phyloP scores from a whole-genome alignment of 177 flowering plant genomes.

The Vitis hybrid region DNA sequence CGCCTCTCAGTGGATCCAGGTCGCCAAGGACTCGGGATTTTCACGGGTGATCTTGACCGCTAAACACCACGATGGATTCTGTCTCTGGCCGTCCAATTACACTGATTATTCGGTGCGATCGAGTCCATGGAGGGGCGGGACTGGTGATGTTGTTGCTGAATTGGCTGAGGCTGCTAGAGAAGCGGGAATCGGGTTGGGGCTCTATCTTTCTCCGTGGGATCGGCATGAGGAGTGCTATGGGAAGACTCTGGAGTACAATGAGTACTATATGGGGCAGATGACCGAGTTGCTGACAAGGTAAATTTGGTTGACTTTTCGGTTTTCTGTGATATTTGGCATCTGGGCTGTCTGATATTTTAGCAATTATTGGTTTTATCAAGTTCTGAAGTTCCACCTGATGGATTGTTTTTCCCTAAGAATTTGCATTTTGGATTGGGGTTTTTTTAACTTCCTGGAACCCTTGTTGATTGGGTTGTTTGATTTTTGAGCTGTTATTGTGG shows the following conservation, averaged over 20 bases:
- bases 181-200: conserved; percentile 63
- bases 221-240: conserved; percentile 82
- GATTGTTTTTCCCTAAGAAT: no score
- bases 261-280: conserved; percentile 88
- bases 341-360: neutral
- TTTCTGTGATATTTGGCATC: neutral
- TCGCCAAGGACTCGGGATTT: conserved; percentile 75
- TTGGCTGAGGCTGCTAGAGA: conserved; percentile 65
- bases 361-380: no score
- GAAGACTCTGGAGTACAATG: conserved; percentile 78
- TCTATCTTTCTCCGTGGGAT: conserved; percentile 98
- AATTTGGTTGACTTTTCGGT: neutral
- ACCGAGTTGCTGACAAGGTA: conserved; percentile 89
- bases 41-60: conserved; percentile 72
- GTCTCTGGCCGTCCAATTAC: conserved; percentile 84
- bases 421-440: no score
- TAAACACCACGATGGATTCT: conserved; percentile 97
- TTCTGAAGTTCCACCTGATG: no score
- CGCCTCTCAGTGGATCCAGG: conserved; percentile 77
- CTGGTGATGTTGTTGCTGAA: conserved; percentile 78
- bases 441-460: no score
- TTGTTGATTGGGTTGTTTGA: no score
- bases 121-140: conserved; percentile 72
- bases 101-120: conserved; percentile 77
- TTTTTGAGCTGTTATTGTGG: no score